These are phyloP conservation scores for Blastocystis sp. DNA, from an alignment of 352 stramenopile species.

Conservation along the genomic window DNA sequence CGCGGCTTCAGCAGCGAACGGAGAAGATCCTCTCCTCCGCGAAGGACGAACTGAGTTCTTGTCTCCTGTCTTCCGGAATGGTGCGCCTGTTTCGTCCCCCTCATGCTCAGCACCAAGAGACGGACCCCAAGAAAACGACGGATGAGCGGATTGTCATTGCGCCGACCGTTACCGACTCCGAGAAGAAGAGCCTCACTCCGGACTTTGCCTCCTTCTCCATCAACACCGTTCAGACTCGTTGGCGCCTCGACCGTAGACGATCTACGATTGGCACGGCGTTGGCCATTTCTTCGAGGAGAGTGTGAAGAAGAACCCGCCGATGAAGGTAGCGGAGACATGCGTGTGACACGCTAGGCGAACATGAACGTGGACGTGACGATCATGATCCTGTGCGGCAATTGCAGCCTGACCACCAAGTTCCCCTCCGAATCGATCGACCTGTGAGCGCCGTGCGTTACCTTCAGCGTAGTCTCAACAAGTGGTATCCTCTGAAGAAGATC, in stretches of 20 bases:
- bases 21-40: slow-evolving; percentile 44
- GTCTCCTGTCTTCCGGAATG: neutral
- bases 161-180: neutral
- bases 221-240: neutral
- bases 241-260: neutral
- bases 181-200: neutral
- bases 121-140: neutral
- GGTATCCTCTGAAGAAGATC: slow-evolving; percentile 60
- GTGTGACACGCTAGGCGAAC: neutral
- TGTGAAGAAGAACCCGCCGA: slow-evolving; percentile 24
- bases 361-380: slow-evolving; percentile 64
- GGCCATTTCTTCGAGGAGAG: slow-evolving; percentile 13
- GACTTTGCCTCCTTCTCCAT: neutral
- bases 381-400: slow-evolving; percentile 61
- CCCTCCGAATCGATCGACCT: slow-evolving; percentile 64
- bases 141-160: neutral
- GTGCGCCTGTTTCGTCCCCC: neutral
- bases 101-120: neutral
- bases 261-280: slow-evolving; percentile 14
- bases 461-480: slow-evolving; percentile 42
- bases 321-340: slow-evolving; percentile 1
- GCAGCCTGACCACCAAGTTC: slow-evolving; percentile 47
- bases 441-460: neutral
- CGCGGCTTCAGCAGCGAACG: neutral
- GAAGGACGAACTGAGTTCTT: slow-evolving; percentile 36